Evolutionary conservation across 768 basidiomycete species (phyloP).

Genomic region (Boletus edulis): DNA sequence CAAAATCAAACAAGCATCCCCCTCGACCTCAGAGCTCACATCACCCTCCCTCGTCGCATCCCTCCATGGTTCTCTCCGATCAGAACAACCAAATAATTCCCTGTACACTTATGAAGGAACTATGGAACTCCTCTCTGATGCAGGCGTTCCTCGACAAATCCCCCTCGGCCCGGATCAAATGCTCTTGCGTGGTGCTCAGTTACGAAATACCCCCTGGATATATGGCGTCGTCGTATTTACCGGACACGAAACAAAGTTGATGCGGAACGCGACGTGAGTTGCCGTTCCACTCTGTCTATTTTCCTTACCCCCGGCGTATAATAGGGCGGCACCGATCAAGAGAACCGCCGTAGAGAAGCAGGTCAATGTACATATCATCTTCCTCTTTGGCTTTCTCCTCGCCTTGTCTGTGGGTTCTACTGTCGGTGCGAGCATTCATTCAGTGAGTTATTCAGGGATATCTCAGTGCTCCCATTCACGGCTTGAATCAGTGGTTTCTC

Average conservation of each 20-base stretch:
- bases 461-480: not conserved
- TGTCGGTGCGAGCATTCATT: conserved; percentile 86
- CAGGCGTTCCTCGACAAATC: conserved; percentile 70
- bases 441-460: conserved; percentile 40
- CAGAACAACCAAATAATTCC: conserved; percentile 97
- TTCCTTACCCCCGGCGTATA: not conserved
- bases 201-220: conserved; percentile 95
- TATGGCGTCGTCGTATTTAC: conserved; percentile 94
- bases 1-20: conserved; percentile 95
- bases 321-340: conserved; percentile 93
- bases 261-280: conserved; percentile 95
- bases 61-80: conserved; percentile 82
- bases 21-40: conserved; percentile 75
- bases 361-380: conserved; percentile 95
- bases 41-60: conserved; percentile 71
- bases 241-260: conserved; percentile 97
- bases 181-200: conserved; percentile 89
- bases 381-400: conserved; percentile 85
- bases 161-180: conserved; percentile 95
- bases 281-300: not conserved
- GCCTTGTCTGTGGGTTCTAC: conserved; percentile 89
- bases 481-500: conserved; percentile 68
- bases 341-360: conserved; percentile 93
- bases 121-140: conserved; percentile 55
- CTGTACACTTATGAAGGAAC: conserved; percentile 94